Percentiles rank a stretch among this genome's conserved stretches.
These are phyloP conservation scores for Skeletonema costatum DNA, from an alignment of 108 stramenopile species.

Conservation along the genomic window DNA sequence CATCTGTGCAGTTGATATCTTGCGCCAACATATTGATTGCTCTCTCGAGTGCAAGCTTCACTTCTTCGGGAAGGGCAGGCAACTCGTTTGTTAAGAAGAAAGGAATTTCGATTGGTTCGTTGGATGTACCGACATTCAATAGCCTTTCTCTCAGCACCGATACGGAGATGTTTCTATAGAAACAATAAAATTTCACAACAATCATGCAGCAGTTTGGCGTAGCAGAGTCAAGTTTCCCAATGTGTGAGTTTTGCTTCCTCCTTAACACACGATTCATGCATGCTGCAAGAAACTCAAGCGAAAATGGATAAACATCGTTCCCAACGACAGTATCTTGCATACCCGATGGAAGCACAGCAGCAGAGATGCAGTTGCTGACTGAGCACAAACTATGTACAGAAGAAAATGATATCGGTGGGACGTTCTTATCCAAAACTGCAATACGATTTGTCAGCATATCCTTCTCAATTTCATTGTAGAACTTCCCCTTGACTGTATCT, in stretches of 20 bases:
- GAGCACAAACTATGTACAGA: conserved; percentile 44
- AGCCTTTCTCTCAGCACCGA: conserved; percentile 12
- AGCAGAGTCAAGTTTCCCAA: conserved; percentile 73
- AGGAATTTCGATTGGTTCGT: conserved; percentile 52
- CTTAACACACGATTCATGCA: conserved; percentile 73
- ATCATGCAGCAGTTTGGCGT: conserved; percentile 70
- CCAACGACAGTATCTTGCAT: conserved; percentile 56
- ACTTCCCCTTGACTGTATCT: conserved; percentile 53
- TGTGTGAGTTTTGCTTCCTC: conserved; percentile 53
- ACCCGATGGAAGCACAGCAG: conserved; percentile 68
- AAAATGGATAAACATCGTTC: conserved; percentile 68
- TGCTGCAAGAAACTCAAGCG: conserved; percentile 71
- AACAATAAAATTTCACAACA: conserved; percentile 74
- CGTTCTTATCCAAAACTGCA: conserved; percentile 80
- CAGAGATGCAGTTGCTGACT: conserved; percentile 45
- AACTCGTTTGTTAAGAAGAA: conserved; percentile 36
- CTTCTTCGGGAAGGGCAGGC: conserved; percentile 57
- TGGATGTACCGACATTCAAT: conserved; percentile 8
- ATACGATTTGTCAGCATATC: conserved; percentile 35
- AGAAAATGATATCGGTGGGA: conserved; percentile 61
- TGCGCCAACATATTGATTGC: conserved; percentile 57
- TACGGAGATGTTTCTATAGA: conserved; percentile 61
- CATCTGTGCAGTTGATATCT: conserved; percentile 29
- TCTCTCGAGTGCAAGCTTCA: conserved; percentile 51
- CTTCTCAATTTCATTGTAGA: conserved; percentile 42